Evolutionary conservation across 1,284 basidiomycete genomes (phyloP).

Genomic region (Austroboletus sp.): DNA sequence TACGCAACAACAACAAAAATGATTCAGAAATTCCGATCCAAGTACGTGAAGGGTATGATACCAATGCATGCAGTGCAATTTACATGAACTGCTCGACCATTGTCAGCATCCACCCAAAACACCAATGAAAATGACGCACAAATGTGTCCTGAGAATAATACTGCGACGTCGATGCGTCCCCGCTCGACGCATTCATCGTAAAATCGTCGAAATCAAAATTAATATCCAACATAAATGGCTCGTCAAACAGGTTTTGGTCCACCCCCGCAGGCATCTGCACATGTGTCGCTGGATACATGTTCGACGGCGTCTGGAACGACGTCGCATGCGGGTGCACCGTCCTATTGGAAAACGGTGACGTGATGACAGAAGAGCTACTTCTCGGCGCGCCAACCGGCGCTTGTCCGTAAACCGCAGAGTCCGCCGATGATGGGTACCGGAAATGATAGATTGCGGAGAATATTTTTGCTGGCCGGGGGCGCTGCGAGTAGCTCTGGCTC

Average conservation of each 20-base stretch:
- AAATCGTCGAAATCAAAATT: slow-evolving; percentile 30
- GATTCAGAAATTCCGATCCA: slow-evolving; percentile 4
- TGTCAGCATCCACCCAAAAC: slow-evolving; percentile 9
- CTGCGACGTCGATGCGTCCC: slow-evolving; percentile 8
- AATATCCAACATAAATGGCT: slow-evolving; percentile 30
- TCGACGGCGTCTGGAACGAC: slow-evolving; percentile 7
- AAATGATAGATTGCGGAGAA: slow-evolving; percentile 53
- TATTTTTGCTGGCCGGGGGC: slow-evolving; percentile 30
- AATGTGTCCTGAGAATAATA: slow-evolving; percentile 13
- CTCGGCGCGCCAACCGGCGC: slow-evolving; percentile 1
- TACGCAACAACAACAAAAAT: neutral
- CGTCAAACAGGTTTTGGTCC: slow-evolving; percentile 29
- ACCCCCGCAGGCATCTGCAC: slow-evolving; percentile 1
- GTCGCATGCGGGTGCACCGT: slow-evolving; percentile 3
- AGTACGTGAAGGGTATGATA: slow-evolving; percentile 1
- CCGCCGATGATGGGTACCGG: slow-evolving; percentile 30
- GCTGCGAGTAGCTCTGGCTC: slow-evolving; percentile 17
- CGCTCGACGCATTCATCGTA: slow-evolving; percentile 13
- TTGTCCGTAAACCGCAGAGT: slow-evolving; percentile 4
- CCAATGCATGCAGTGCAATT: neutral
- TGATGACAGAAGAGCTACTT: slow-evolving; percentile 9
- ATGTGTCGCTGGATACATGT: slow-evolving; percentile 1
- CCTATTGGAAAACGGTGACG: slow-evolving; percentile 16
- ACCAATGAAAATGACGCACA: slow-evolving; percentile 15
- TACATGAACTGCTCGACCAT: slow-evolving; percentile 24